phyloP scores from a whole-genome alignment of 1,284 basidiomycete species.

The Ceratobasidium sp. region DNA sequence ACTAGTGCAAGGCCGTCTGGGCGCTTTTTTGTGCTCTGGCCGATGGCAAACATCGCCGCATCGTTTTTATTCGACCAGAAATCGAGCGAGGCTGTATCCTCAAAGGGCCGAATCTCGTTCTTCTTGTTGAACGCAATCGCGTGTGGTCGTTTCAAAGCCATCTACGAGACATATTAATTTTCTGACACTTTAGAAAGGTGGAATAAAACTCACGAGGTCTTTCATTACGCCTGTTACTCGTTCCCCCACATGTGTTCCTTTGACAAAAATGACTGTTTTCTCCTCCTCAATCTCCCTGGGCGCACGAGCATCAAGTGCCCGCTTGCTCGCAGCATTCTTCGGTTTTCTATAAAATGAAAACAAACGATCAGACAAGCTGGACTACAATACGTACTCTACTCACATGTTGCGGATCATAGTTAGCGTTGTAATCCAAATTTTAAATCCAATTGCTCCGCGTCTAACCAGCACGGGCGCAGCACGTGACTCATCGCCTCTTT shows the following conservation, averaged over 20 bases:
- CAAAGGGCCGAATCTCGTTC: slow-evolving; percentile 92
- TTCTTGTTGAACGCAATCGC: slow-evolving; percentile 95
- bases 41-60: slow-evolving; percentile 89
- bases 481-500: no score
- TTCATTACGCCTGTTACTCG: slow-evolving; percentile 83
- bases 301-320: slow-evolving; percentile 87
- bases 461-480: no score
- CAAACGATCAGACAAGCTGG: neutral
- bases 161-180: slow-evolving; percentile 60
- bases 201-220: slow-evolving; percentile 74
- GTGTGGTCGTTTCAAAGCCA: slow-evolving; percentile 89
- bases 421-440: slow-evolving; percentile 4
- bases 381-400: neutral
- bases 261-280: slow-evolving; percentile 87
- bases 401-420: slow-evolving; percentile 40
- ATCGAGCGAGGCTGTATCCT: slow-evolving; percentile 78
- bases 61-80: slow-evolving; percentile 98
- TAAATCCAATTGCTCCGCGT: slow-evolving; percentile 7
- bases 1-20: slow-evolving; percentile 90
- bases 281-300: slow-evolving; percentile 91
- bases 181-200: neutral
- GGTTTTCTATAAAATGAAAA: slow-evolving; percentile 74
- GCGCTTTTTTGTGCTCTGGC: slow-evolving; percentile 94
- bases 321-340: slow-evolving; percentile 97
- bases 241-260: slow-evolving; percentile 87